Base-by-base conservation (phyloP, 805 yeast genomes). In the Starmerella potacharoeniae region DNA sequence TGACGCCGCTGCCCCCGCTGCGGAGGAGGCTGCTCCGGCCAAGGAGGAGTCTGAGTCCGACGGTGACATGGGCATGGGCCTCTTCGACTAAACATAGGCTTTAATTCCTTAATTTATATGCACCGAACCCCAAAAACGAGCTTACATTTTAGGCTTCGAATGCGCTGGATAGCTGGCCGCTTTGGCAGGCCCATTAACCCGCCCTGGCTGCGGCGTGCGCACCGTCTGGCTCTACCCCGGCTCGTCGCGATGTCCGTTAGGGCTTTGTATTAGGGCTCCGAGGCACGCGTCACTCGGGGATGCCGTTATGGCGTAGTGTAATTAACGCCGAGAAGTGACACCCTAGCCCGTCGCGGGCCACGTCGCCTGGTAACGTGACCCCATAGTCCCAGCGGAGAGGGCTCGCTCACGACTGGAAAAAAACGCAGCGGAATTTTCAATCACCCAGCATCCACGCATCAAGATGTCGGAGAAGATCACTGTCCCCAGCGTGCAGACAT, bases 11-110 rank as follows among this genome's bases (percentile, higher is more conserved):
- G 85, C 77, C 60, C 87, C 78, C 61, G 91, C 77, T 56, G 89
- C 81, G 62, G 86, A 79, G 56, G 90, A 76, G 59, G 95, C 77
- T 67, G 57, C 58, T 43, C 86, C 76, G 64, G 51, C 58, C 48
- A 87, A 78, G 65, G 93, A 79, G 64, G 86, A 76, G 69, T 78
- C 72, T 60, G 77, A 74, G 66, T 80, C 77, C 62, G 86, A 79
- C 57, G 71, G 62, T 49, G 75, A 88, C 82, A 88, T 90, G 97
- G 97, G 97, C 68, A 85, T 90, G 89, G 97, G 96, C 80, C 81
- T 91, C 75, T 91, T 91, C 82, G 98, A 89, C 82, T 91, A 91
- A 81, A 69, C 67, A 43, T 45, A 35, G 53, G 36, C 29, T 16
- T 52, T 46, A 40, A 42, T 34, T 41, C 50, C 34, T 52, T 55